phyloP scores from a whole-genome alignment of 2,329 filamentous ascomycete species.

The Fusarium lyarnte region DNA sequence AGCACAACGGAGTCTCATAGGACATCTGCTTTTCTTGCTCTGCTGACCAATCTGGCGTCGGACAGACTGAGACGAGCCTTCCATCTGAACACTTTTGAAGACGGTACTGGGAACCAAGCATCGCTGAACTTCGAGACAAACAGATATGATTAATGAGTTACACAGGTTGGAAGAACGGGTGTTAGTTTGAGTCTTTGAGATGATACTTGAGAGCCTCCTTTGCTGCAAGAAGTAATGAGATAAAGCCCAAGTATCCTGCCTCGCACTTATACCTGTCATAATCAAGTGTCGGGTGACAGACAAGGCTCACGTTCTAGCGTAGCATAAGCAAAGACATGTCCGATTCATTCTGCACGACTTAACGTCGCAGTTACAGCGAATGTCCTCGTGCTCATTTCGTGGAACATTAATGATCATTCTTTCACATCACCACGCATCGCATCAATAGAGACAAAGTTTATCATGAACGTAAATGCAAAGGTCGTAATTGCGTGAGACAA shows the following conservation, averaged over 20 bases:
- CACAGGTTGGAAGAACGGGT: accelerated
- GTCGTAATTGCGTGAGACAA: conserved; percentile 10
- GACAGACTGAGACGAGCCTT: not conserved
- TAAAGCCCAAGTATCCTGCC: too few species aligned
- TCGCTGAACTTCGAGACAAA: not conserved
- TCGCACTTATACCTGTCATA: not conserved
- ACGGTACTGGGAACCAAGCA: not conserved
- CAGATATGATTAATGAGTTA: not conserved
- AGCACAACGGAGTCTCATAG: too few species aligned
- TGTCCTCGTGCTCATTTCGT: not conserved
- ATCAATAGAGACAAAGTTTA: not conserved
- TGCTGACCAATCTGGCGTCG: not conserved
- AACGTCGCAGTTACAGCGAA: too few species aligned
- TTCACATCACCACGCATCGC: not conserved
- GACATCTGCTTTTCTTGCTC: not conserved
- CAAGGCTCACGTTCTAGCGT: not conserved
- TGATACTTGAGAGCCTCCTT: not conserved
- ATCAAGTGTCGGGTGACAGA: not conserved
- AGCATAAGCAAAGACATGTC: not conserved
- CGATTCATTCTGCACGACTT: not conserved
- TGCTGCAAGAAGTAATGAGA: not conserved
- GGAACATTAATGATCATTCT: not conserved
- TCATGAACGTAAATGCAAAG: not conserved
- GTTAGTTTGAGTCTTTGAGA: not conserved
- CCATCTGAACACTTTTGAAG: not conserved